Evolutionary conservation across 352 stramenopile genomes (phyloP).

Genomic region (Globisporangium nagaii): DNA sequence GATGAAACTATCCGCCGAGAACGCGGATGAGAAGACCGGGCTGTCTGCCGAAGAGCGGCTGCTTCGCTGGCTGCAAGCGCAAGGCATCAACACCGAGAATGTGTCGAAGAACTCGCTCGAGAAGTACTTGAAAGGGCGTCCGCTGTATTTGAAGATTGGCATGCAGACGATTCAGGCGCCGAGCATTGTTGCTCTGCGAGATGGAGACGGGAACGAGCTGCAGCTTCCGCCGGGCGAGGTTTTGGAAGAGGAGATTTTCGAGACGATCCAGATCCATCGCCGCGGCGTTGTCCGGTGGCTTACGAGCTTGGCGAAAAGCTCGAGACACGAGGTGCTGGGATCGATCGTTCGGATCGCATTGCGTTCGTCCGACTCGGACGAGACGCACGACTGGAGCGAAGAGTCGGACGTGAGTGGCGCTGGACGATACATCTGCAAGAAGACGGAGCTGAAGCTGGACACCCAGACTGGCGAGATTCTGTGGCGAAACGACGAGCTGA

Average conservation of each 20-base stretch:
- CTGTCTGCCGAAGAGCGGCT: conserved; percentile 72
- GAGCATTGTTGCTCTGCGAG: conserved; percentile 63
- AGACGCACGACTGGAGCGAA: conserved; percentile 63
- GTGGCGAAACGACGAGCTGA: conserved; percentile 89
- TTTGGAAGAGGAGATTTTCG: conserved; percentile 83
- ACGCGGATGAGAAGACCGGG: conserved; percentile 29
- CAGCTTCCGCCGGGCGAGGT: conserved; percentile 78
- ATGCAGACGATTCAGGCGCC: conserved; percentile 86
- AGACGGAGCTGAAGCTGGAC: conserved; percentile 83
- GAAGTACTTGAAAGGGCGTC: conserved; percentile 82
- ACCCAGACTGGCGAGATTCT: conserved; percentile 85
- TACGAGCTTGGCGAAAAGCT: conserved; percentile 17
- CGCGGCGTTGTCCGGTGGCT: conserved; percentile 73
- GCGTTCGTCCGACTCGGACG: conserved; percentile 46
- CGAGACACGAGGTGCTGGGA: conserved; percentile 41
- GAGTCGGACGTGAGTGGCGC: conserved; percentile 37
- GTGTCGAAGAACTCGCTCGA: conserved; percentile 72
- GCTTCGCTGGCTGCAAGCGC: conserved; percentile 84
- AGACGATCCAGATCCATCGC: conserved; percentile 79
- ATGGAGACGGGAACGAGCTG: conserved; percentile 47
- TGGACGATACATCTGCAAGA: conserved; percentile 64
- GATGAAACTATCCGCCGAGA: conserved; percentile 68
- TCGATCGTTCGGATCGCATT: conserved; percentile 73
- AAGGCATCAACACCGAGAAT: conserved; percentile 87
- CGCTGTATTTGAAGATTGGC: conserved; percentile 83